Conservation (phyloP, 1,284 basidiomycete species). For the Apiotrichum veenhuisii region DNA sequence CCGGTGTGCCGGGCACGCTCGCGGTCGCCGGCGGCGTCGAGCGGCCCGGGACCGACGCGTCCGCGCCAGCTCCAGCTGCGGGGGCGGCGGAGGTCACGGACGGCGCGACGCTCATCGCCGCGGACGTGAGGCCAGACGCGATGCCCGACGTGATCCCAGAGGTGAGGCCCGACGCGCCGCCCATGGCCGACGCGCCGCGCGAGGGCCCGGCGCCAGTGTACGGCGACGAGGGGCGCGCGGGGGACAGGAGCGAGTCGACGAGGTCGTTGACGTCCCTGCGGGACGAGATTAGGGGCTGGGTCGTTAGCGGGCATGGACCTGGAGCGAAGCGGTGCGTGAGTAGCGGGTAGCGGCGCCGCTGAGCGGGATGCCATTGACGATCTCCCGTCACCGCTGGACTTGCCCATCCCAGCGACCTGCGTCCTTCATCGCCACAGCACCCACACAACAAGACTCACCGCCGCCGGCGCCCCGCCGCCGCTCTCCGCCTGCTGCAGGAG, state of each 20-base stretch:
- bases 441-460: neutral
- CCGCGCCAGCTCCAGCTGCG: neutral
- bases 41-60: neutral
- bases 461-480: conserved; percentile 1
- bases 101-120: neutral
- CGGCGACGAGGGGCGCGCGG: conserved; percentile 23
- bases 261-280: conserved; percentile 64
- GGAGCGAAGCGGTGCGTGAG: too few relatives aligned
- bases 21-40: conserved; percentile 45
- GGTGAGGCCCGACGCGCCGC: neutral
- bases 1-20: conserved; percentile 69
- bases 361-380: too few relatives aligned
- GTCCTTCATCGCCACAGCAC: too few relatives aligned
- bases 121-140: neutral
- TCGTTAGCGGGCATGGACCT: neutral
- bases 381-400: too few relatives aligned
- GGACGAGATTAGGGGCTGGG: conserved; percentile 20
- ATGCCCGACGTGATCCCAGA: neutral
- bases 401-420: too few relatives aligned
- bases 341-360: too few relatives aligned
- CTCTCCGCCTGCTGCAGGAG: conserved; percentile 30
- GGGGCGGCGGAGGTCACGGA: neutral
- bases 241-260: conserved; percentile 59
- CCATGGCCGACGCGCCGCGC: neutral
- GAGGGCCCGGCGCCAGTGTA: neutral